Evolutionary conservation across 805 yeast genomes (phyloP), one percentile per base, ranked within the genome.

Genomic region (Zygosaccharomyces gambellarensis): DNA sequence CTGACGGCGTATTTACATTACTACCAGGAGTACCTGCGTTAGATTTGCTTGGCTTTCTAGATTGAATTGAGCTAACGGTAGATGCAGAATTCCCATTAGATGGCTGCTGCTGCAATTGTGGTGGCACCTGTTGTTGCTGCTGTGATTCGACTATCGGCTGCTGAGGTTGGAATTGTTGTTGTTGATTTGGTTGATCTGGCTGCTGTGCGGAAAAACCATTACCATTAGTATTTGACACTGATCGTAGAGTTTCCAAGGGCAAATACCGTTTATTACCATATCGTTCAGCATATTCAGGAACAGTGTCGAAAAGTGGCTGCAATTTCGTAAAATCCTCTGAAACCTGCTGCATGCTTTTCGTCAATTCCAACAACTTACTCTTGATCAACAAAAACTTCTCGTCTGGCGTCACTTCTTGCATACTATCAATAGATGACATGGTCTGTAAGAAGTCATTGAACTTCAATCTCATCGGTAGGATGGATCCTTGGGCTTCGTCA

Each of bases 381-480:
- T 61, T 56, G 8, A 65, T 50, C 25, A 43, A 17, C 7, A 27
- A 22, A 42, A 57, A 63, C 42, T 54, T 60, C 39, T 64, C 67
- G 36, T 54, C 53, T 3, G 60, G 46, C 17, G 55, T 39, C 7
- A 39, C 48, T 4, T 39, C 45, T 10, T 23, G 32, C 49, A 46
- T 47, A 9, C 38, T 42, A 21, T 57, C 61, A n/a, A 59, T 42
- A n/a, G 43, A 52, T 2, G 68, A 55, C 51, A 65, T 45, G 8
- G 55, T 50, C 38, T 54, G 59, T 19, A 64, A 46, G 22, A 64
- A 59, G 9, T 61, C 67, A 46, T 62, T 64, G 32, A 65, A 59
- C 36, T 55, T 55, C 12, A 62, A 41, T 27, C 61, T 39, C 51
- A 58, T 51, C 43, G 62, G 62, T 27, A 54, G 51, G 32, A 56